These are phyloP conservation scores for Priceomyces haplophilus DNA, from an alignment of 805 yeast species.

Conservation along the genomic window DNA sequence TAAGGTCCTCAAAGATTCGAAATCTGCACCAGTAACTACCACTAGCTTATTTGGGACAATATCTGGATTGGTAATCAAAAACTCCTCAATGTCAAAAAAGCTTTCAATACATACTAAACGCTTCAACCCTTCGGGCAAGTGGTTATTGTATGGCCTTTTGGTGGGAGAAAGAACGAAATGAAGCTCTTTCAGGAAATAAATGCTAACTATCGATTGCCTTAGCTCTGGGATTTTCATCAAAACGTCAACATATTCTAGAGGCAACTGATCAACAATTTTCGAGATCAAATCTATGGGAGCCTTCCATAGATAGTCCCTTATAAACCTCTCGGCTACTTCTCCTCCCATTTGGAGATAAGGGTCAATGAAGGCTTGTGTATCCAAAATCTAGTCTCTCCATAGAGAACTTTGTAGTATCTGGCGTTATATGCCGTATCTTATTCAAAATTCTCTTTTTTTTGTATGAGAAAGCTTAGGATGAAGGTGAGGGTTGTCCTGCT, in stretches of 20 bases:
- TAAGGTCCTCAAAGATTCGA: constrained; percentile 23
- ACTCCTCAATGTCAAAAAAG: constrained; percentile 31
- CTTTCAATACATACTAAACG: constrained; percentile 17
- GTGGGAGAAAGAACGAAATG: constrained; percentile 34
- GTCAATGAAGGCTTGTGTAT: too few species aligned
- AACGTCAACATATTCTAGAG: constrained; percentile 23
- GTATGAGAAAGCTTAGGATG: too few species aligned
- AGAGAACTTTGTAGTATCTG: too few species aligned
- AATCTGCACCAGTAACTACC: constrained; percentile 31
- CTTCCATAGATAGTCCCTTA: constrained; percentile 1
- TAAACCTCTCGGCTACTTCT: constrained; percentile 4
- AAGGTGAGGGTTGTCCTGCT: too few species aligned
- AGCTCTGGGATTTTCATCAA: constrained; percentile 18
- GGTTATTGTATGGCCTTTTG: constrained; percentile 16
- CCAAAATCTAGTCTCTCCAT: too few species aligned
- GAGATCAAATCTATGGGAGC: constrained; percentile 22
- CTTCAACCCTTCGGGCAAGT: constrained; percentile 1
- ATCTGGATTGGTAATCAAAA: constrained; percentile 26
- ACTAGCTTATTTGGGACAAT: constrained; percentile 26
- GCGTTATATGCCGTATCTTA: too few species aligned
- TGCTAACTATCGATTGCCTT: constrained; percentile 21
- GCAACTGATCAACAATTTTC: constrained; percentile 16
- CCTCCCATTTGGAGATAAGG: not conserved
- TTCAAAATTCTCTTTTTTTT: too few species aligned
- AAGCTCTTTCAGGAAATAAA: constrained; percentile 28